phyloP scores from a whole-genome alignment of 176 grass and related monocot species.

The Triticum urartu region DNA sequence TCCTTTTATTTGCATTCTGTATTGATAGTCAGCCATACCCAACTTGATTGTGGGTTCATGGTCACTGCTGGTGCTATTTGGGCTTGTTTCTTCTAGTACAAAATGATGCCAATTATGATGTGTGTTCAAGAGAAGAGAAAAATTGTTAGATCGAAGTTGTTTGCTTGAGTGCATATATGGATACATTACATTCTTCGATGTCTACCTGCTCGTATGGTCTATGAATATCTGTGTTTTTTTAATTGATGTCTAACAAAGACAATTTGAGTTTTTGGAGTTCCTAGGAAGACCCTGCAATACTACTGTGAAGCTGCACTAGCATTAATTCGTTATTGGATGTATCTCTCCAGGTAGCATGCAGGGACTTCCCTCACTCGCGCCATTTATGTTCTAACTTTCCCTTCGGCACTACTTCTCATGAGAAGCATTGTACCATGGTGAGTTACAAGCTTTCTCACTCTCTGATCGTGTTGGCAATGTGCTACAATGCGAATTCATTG shows the following conservation, averaged over 20 bases:
- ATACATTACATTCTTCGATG: background rate
- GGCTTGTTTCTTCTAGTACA: too few species aligned
- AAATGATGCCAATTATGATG: too few species aligned
- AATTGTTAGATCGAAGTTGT: background rate
- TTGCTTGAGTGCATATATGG: background rate
- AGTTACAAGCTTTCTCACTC: conserved; percentile 2
- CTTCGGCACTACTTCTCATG: conserved; percentile 61
- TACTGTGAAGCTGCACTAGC: background rate
- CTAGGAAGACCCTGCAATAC: too few species aligned
- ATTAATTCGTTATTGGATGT: background rate
- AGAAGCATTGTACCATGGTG: conserved; percentile 72
- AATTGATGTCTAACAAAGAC: background rate
- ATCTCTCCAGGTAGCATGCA: conserved; percentile 72
- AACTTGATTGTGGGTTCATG: too few species aligned
- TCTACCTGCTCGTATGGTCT: background rate
- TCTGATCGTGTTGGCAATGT: background rate
- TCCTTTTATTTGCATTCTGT: too few species aligned
- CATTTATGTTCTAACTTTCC: conserved; percentile 80
- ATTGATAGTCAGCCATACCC: too few species aligned
- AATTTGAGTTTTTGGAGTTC: too few species aligned
- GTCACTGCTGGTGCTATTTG: too few species aligned
- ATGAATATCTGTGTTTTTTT: background rate
- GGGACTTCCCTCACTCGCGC: conserved; percentile 81
- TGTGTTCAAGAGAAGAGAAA: too few species aligned
- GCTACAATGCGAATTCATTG: background rate